Evolutionary conservation across 306 rosid species (phyloP).

Genomic region (Cicer judaicum): DNA sequence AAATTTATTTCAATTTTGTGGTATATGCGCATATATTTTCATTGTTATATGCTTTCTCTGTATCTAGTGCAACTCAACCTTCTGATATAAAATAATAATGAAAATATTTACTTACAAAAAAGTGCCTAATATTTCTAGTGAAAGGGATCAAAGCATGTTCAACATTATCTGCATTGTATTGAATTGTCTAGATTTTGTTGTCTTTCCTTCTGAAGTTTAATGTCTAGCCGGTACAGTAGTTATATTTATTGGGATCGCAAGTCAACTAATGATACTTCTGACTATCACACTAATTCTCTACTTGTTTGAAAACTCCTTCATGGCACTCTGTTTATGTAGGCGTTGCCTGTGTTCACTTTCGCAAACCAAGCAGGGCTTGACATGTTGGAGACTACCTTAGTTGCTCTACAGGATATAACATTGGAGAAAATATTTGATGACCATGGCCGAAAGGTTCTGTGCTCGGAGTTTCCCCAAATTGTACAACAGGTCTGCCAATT

Average conservation of each 20-base stretch:
- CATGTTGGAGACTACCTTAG: conserved; percentile 98
- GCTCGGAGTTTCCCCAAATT: conserved; percentile 92
- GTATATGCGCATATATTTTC: neutral
- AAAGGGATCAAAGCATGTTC: conserved; percentile 6
- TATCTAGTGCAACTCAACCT: neutral
- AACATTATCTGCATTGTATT: neutral
- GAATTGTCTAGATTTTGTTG: neutral
- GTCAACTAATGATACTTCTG: neutral
- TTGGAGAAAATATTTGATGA: conserved; percentile 94
- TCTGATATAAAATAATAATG: neutral
- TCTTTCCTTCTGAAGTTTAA: neutral
- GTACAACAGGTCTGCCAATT: conserved; percentile 75
- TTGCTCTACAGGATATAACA: conserved; percentile 86
- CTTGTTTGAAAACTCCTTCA: conserved; percentile 15
- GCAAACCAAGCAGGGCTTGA: conserved; percentile 98
- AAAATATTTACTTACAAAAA: neutral
- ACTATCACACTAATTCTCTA: neutral
- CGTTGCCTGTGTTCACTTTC: conserved; percentile 88
- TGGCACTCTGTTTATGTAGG: conserved; percentile 56
- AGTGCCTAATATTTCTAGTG: neutral
- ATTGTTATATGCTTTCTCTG: neutral
- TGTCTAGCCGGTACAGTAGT: neutral
- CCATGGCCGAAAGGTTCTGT: conserved; percentile 82
- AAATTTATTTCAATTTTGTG: conserved; percentile 17
- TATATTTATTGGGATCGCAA: neutral